A percentile compares a stretch with the other conserved stretches of the same genome.
These are phyloP conservation scores for Rhizopus stolonifer DNA, from an alignment of 371 early-diverging fungal species.

Conservation along the genomic window DNA sequence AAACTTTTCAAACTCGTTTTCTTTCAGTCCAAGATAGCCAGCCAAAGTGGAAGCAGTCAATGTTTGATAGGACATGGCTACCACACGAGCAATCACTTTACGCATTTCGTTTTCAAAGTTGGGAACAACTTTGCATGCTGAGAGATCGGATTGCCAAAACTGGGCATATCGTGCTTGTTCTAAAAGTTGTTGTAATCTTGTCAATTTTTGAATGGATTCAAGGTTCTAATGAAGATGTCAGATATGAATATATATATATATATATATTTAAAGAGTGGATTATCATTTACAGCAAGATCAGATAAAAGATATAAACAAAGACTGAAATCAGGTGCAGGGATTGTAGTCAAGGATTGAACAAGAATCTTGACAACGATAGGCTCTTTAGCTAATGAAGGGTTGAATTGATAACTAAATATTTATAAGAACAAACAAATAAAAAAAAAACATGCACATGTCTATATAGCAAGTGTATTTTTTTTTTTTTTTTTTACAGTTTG, in stretches of 20 bases:
- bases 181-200: slow-evolving; percentile 74
- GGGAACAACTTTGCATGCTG: slow-evolving; percentile 61
- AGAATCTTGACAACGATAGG: slow-evolving; percentile 73
- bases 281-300: slow-evolving; percentile 62
- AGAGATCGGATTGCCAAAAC: slow-evolving; percentile 75
- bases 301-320: slow-evolving; percentile 82
- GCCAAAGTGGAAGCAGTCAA: slow-evolving; percentile 58
- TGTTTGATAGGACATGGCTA: slow-evolving; percentile 81
- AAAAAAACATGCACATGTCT: too few species aligned
- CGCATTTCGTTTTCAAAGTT: slow-evolving; percentile 80
- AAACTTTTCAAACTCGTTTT: slow-evolving; percentile 63
- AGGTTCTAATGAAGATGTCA: slow-evolving; percentile 35
- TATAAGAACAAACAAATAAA: too few species aligned
- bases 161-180: slow-evolving; percentile 76
- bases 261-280: too few species aligned
- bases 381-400: slow-evolving; percentile 72
- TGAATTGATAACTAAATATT: slow-evolving; percentile 83
- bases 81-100: slow-evolving; percentile 66
- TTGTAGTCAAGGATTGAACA: slow-evolving; percentile 77
- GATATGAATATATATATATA: not conserved
- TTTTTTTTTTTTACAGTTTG: slow-evolving; percentile 71
- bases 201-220: slow-evolving; percentile 61
- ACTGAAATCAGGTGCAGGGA: slow-evolving; percentile 88
- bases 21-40: slow-evolving; percentile 68
- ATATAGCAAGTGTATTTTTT: too few species aligned